Evolutionary conservation across 2,329 filamentous ascomycete species (phyloP).

Genomic region (Lasiodiplodia sp.): DNA sequence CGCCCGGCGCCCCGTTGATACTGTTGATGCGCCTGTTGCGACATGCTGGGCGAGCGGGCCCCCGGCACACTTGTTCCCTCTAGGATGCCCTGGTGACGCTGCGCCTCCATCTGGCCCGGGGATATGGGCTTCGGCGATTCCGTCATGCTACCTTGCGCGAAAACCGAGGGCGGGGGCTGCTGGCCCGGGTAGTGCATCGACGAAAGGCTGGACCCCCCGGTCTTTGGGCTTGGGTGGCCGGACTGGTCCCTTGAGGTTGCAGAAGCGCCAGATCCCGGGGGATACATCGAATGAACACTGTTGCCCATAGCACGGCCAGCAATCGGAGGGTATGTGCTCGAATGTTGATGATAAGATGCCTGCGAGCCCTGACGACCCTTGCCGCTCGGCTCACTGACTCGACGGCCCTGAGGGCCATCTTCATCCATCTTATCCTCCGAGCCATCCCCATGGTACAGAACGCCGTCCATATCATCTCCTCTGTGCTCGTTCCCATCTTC

Average conservation of each 20-base stretch:
- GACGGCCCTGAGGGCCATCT: slow-evolving; percentile 58
- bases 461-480: slow-evolving; percentile 68
- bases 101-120: slow-evolving; percentile 63
- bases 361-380: slow-evolving; percentile 64
- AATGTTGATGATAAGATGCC: slow-evolving; percentile 69
- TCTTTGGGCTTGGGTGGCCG: slow-evolving; percentile 48
- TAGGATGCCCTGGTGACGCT: slow-evolving; percentile 61
- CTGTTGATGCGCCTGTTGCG: slow-evolving; percentile 65
- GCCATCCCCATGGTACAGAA: slow-evolving; percentile 62
- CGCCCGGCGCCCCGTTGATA: slow-evolving; percentile 66
- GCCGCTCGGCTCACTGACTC: slow-evolving; percentile 76
- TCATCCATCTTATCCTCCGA: slow-evolving; percentile 67
- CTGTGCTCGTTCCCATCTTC: slow-evolving; percentile 65
- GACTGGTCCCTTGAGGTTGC: slow-evolving; percentile 46
- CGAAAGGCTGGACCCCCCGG: slow-evolving; percentile 46
- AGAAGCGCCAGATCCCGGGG: slow-evolving; percentile 39
- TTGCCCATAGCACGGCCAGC: slow-evolving; percentile 49
- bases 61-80: slow-evolving; percentile 54
- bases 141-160: slow-evolving; percentile 75
- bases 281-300: slow-evolving; percentile 43
- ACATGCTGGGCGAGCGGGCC: slow-evolving; percentile 71
- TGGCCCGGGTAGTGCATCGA: slow-evolving; percentile 45
- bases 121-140: slow-evolving; percentile 88
- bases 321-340: slow-evolving; percentile 79
- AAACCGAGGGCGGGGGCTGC: slow-evolving; percentile 61